These are phyloP conservation scores for Chaetomium fimeti DNA, from an alignment of 495 filamentous ascomycete species.

Conservation along the genomic window DNA sequence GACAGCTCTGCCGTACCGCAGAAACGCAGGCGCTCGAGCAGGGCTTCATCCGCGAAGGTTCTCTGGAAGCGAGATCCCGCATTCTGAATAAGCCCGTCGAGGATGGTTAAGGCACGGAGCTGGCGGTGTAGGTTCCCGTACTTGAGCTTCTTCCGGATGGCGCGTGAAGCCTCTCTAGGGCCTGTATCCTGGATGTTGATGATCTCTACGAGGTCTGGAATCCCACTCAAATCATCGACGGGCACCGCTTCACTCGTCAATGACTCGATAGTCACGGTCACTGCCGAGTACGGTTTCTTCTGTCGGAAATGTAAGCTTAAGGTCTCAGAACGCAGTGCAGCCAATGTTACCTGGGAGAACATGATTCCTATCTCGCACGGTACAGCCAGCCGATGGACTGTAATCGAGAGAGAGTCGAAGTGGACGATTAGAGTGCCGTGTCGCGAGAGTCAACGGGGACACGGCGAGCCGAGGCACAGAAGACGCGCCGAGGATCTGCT, in stretches of 20 bases:
- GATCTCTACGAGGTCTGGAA: slow-evolving; percentile 91
- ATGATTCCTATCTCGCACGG: slow-evolving; percentile 26
- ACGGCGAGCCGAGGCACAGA: neutral
- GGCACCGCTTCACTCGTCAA: slow-evolving; percentile 87
- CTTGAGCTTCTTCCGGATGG: slow-evolving; percentile 97
- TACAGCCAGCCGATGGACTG: neutral
- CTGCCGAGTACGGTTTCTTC: slow-evolving; percentile 92
- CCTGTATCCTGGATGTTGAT: slow-evolving; percentile 86
- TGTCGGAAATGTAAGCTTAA: slow-evolving; percentile 33
- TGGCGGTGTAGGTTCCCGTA: slow-evolving; percentile 93
- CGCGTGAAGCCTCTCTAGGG: slow-evolving; percentile 85
- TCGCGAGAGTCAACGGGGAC: neutral
- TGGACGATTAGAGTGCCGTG: neutral
- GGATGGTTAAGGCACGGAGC: slow-evolving; percentile 81
- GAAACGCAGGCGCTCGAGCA: slow-evolving; percentile 88
- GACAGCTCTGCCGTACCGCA: slow-evolving; percentile 81
- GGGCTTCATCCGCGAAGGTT: slow-evolving; percentile 83
- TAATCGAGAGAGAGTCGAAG: neutral
- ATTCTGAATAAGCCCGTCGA: slow-evolving; percentile 94
- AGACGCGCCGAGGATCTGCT: neutral
- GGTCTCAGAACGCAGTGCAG: neutral
- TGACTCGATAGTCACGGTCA: slow-evolving; percentile 90
- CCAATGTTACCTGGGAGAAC: slow-evolving; percentile 44
- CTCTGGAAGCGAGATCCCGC: slow-evolving; percentile 86
- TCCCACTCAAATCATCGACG: slow-evolving; percentile 85